A percentile compares a stretch with the other conserved stretches of the same genome.
Evolutionary conservation across 805 yeast species (phyloP).

Genomic region (Sugiyamaella chiloensis): DNA sequence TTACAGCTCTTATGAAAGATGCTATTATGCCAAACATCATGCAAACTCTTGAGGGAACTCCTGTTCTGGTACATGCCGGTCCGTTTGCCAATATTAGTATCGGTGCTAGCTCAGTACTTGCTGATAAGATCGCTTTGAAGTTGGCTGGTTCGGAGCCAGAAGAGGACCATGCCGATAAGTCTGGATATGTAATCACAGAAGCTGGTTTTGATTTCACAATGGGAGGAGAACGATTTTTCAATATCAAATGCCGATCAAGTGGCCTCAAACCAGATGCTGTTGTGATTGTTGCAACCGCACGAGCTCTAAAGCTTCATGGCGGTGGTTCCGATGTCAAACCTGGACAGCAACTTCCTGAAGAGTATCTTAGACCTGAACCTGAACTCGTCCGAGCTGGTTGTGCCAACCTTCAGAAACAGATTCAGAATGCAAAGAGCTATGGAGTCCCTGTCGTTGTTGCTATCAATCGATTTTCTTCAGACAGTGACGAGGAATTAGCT

Average conservation of each 20-base stretch:
- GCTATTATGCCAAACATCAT: slow-evolving; percentile 94
- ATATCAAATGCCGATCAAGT: slow-evolving; percentile 91
- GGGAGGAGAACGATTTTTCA: slow-evolving; percentile 98
- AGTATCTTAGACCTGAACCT: slow-evolving; percentile 74
- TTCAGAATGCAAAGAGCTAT: slow-evolving; percentile 75
- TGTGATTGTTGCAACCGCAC: slow-evolving; percentile 90
- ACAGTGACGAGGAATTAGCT: slow-evolving; percentile 74
- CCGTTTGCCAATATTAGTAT: slow-evolving; percentile 97
- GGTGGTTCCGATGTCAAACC: slow-evolving; percentile 97
- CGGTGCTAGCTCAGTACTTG: slow-evolving; percentile 93
- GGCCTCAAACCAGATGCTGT: slow-evolving; percentile 87
- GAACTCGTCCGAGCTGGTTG: slow-evolving; percentile 77
- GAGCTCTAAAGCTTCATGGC: slow-evolving; percentile 96
- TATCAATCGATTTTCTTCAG: slow-evolving; percentile 81
- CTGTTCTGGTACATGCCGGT: slow-evolving; percentile 96
- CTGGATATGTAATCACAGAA: slow-evolving; percentile 91
- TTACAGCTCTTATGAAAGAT: slow-evolving; percentile 90
- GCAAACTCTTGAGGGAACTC: slow-evolving; percentile 98
- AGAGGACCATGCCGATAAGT: slow-evolving; percentile 34
- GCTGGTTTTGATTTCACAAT: slow-evolving; percentile 98
- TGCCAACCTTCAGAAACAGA: slow-evolving; percentile 86
- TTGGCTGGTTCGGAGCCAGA: slow-evolving; percentile 66
- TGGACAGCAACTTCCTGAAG: slow-evolving; percentile 81
- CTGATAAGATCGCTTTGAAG: slow-evolving; percentile 89
- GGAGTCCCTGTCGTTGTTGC: slow-evolving; percentile 95